A percentile compares a stretch with the other conserved stretches of the same genome.
phyloP scores from a whole-genome alignment of 2,329 filamentous ascomycete species.

The Colletotrichum echinochloae region DNA sequence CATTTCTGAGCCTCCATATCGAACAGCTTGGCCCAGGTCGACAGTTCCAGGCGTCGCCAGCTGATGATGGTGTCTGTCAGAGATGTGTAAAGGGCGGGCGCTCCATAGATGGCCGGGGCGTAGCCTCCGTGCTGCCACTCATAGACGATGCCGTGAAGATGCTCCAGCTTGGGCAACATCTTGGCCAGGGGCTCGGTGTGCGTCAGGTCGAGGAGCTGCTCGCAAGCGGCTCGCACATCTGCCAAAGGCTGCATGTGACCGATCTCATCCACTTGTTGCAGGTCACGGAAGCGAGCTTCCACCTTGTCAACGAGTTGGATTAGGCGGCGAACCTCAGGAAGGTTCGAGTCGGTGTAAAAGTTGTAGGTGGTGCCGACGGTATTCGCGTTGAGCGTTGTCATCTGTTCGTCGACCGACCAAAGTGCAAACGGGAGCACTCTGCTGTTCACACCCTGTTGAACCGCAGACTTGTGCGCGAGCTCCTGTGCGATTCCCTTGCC shows the following conservation, averaged over 20 bases:
- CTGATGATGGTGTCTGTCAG: slow-evolving; percentile 84
- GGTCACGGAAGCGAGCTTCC: slow-evolving; percentile 77
- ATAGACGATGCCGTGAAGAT: slow-evolving; percentile 85
- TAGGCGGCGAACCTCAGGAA: slow-evolving; percentile 79
- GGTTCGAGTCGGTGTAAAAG: slow-evolving; percentile 88
- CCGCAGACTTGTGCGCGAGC: slow-evolving; percentile 41
- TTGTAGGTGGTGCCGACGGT: slow-evolving; percentile 72
- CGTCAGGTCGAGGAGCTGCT: slow-evolving; percentile 79
- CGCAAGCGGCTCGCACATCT: slow-evolving; percentile 82
- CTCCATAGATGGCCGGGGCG: slow-evolving; percentile 83
- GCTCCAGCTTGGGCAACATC: slow-evolving; percentile 87
- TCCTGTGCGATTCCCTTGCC: slow-evolving; percentile 53
- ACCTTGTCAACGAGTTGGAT: slow-evolving; percentile 77
- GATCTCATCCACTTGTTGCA: slow-evolving; percentile 75
- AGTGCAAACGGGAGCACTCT: slow-evolving; percentile 75
- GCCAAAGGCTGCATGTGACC: slow-evolving; percentile 79
- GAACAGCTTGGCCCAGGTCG: slow-evolving; percentile 90
- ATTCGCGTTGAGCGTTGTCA: slow-evolving; percentile 54
- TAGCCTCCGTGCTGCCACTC: slow-evolving; percentile 93
- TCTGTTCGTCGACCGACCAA: slow-evolving; percentile 72
- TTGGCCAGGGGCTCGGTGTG: slow-evolving; percentile 88
- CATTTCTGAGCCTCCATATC: slow-evolving; percentile 85
- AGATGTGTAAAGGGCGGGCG: slow-evolving; percentile 76
- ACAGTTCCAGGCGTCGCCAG: slow-evolving; percentile 92
- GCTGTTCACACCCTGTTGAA: slow-evolving; percentile 57